Base-by-base conservation (phyloP, 768 basidiomycete genomes). In the Tylopilus felleus region DNA sequence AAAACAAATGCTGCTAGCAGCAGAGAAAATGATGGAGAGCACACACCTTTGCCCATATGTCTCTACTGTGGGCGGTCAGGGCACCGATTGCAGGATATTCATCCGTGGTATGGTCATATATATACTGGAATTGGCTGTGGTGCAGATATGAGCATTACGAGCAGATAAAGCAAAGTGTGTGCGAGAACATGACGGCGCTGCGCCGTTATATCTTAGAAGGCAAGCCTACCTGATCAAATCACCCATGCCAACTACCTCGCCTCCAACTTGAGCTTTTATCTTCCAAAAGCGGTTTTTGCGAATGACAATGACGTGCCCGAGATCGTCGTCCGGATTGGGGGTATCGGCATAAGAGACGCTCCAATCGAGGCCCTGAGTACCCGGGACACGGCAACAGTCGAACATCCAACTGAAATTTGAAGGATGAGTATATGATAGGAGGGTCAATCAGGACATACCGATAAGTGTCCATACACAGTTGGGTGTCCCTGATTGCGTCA, bases 391-490 rank as follows among this genome's bases (percentile, higher is more conserved):
- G 58, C 83, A 90, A 67, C 90, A 91, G 66, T 93, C 91, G 60
- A 93, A 93, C 91, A 93, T 92, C 91, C 91, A 93, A 47, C 89
- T 90, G 49, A 21, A 27, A 31, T 36, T 9, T 29, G 10, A 29
- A 29, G 29, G 29, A 6, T 6, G 10, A 29, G 29, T 29, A 29
- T 4, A 21, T 64, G 35, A 40, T 13, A 5, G 25, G 21, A 36
- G 3, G 12, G 43, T 38, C 40, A 4, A 13, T 8, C 21, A 14
- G 53, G 27, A 57, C 73, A 50, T 58, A 86, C 88, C 90, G 75
- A 70, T 87, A 93, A 8, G 88, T 88, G 65, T 93, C 91, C 91
- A 93, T 93, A 65, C 91, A 93, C 8, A 91, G 62, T 16, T 86
- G 80, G 0, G 80, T 79, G 52, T 87, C 88, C 65, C 81, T 88